Base-by-base conservation (phyloP, 2,329 filamentous ascomycete genomes). In the Calonectria naviculata region DNA sequence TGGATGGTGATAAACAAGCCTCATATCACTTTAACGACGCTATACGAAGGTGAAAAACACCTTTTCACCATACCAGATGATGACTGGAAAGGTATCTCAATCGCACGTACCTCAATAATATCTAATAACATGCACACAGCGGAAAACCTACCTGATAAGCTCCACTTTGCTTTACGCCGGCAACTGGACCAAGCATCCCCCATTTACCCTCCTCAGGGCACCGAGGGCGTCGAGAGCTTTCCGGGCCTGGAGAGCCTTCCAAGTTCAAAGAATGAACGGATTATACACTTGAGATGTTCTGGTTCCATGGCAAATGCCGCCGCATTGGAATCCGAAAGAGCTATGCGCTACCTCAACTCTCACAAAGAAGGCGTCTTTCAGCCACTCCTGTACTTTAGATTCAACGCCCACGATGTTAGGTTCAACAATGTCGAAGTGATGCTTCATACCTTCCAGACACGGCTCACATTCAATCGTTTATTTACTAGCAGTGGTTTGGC, bases 381-480 rank as follows among this genome's bases (percentile, higher is more conserved):
- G 13, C 31, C 49, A 5, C 15, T 66, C 7, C 34, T 66, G 19
- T 70, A 62, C 36, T 70, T 62, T 24, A 49, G 31, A 7, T 70
- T 70, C n/a, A 56, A 61, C 12, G 41, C 34, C 4, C 67, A 62
- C 38, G 54, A 66, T 29, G 10, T 70, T 19, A 36, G 62, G 4
- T 61, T 65, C 21, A 70, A 36, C 54, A 38, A 26, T n/a, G 29
- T 36, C 12, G n/a, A 10, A 19, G 28, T 17, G 2, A 70, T 70
- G 67, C n/a, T 70, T 4, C 31, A 41, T 6, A 60, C 67, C 8
- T 70, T 66, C n/a, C n/a, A 61, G 7, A 44, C 52, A 10, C 52
- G 41, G 8, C 15, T 34, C 12, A 8, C 24, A 19, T 70, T 65
- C 42, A 46, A 62, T 24, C 62, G 62, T 5, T 31, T 36, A 46